A percentile compares a stretch with the other conserved stretches of the same genome.
Conservation (phyloP, 305 asterid genomes). For the Fraxinus albicans region DNA sequence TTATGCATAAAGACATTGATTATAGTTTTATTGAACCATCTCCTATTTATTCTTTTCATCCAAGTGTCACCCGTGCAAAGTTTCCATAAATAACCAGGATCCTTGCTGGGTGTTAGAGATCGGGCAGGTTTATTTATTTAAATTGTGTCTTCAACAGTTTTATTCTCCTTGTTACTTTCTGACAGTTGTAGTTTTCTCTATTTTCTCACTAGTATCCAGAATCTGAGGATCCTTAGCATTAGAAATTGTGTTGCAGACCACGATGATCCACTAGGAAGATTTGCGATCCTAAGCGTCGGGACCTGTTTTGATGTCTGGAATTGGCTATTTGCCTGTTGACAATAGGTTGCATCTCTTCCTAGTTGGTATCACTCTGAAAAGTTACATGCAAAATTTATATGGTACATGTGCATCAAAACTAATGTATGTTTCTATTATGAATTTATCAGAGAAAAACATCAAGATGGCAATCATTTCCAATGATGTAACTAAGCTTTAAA, state of each 20-base stretch:
- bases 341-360: too few species aligned
- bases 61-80: not conserved
- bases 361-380: too few species aligned
- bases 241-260: too few species aligned
- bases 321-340: too few species aligned
- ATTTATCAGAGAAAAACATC: not conserved
- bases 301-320: too few species aligned
- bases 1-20: not conserved
- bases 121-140: not conserved
- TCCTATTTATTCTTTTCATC: not conserved
- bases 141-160: not conserved
- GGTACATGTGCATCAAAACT: not conserved
- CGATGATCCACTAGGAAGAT: too few species aligned
- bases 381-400: not conserved
- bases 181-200: too few species aligned
- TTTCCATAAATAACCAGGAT: not conserved
- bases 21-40: not conserved
- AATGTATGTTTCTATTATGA: not conserved
- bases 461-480: not conserved
- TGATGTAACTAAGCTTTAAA: not conserved
- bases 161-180: not conserved
- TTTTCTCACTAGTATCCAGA: too few species aligned
- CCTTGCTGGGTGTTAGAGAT: not conserved
- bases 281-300: too few species aligned
- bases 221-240: too few species aligned